Evolutionary conservation across 2,329 filamentous ascomycete genomes (phyloP).

Genomic region (Sclerotinia borealis): DNA sequence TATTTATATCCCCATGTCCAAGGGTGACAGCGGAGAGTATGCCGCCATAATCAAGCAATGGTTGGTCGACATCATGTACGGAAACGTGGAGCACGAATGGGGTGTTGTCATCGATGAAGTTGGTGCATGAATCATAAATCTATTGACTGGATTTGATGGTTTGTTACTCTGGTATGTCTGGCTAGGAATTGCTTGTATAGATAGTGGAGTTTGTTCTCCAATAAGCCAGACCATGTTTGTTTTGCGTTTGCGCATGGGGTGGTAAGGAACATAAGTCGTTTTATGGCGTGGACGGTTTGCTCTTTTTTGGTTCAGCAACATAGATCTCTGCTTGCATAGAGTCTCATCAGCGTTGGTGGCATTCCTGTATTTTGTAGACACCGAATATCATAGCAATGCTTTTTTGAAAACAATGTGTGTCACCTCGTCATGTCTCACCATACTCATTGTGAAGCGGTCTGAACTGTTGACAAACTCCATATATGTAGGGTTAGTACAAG

Average conservation of each 20-base stretch:
- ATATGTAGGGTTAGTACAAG: neutral
- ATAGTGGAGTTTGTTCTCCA: neutral
- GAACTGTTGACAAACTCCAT: too few species aligned
- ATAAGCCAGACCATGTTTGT: neutral
- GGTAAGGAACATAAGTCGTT: neutral
- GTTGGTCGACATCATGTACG: slow-evolving; percentile 68
- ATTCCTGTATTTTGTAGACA: neutral
- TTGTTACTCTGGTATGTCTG: neutral
- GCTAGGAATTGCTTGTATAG: neutral
- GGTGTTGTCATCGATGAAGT: slow-evolving; percentile 59
- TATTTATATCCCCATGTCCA: slow-evolving; percentile 54
- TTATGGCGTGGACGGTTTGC: neutral
- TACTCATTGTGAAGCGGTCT: neutral
- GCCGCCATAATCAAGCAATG: slow-evolving; percentile 59
- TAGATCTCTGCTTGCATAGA: slow-evolving; percentile 1
- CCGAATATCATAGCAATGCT: neutral
- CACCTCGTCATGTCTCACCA: neutral
- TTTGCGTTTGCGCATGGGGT: neutral
- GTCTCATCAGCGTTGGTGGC: neutral
- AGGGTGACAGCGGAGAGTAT: slow-evolving; percentile 47
- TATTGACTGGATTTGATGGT: neutral
- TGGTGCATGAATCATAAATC: neutral
- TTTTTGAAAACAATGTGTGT: neutral
- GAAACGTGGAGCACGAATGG: slow-evolving; percentile 53
- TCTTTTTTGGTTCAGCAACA: neutral